Conservation (phyloP, 768 basidiomycete species). For the Sarcodon aspratus region DNA sequence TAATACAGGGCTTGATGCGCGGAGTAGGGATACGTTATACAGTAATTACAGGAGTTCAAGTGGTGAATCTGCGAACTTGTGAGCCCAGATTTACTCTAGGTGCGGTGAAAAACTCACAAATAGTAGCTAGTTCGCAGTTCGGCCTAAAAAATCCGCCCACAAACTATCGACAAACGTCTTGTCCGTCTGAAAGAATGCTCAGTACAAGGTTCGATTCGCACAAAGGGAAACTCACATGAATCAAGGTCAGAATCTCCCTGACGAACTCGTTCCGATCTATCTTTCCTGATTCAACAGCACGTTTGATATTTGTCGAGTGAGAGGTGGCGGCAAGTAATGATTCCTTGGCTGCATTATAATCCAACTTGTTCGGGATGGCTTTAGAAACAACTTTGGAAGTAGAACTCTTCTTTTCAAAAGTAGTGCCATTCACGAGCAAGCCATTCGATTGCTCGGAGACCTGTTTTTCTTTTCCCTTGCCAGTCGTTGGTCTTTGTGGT, state of each 20-base stretch:
- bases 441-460: slow-evolving; percentile 1
- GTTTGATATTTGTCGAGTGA: background rate
- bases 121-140: background rate
- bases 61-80: too few relatives aligned
- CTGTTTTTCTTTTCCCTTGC: background rate
- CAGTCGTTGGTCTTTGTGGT: background rate
- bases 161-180: slow-evolving; percentile 52
- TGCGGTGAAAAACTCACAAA: too few relatives aligned
- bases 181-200: slow-evolving; percentile 35
- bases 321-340: slow-evolving; percentile 2
- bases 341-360: slow-evolving; percentile 3
- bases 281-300: too few relatives aligned
- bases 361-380: too few relatives aligned
- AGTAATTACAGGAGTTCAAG: too few relatives aligned
- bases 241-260: slow-evolving; percentile 63
- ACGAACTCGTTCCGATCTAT: slow-evolving; percentile 32
- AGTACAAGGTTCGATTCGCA: background rate
- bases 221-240: slow-evolving; percentile 12
- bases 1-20: too few relatives aligned
- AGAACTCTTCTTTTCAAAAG: too few relatives aligned
- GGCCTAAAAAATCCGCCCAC: slow-evolving; percentile 34
- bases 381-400: too few relatives aligned
- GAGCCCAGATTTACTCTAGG: too few relatives aligned
- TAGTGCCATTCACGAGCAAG: background rate
- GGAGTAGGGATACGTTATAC: too few relatives aligned